Evolutionary conservation across 805 yeast species (phyloP), one percentile per base, ranked within the genome.

Genomic region (Starmerella vitae): DNA sequence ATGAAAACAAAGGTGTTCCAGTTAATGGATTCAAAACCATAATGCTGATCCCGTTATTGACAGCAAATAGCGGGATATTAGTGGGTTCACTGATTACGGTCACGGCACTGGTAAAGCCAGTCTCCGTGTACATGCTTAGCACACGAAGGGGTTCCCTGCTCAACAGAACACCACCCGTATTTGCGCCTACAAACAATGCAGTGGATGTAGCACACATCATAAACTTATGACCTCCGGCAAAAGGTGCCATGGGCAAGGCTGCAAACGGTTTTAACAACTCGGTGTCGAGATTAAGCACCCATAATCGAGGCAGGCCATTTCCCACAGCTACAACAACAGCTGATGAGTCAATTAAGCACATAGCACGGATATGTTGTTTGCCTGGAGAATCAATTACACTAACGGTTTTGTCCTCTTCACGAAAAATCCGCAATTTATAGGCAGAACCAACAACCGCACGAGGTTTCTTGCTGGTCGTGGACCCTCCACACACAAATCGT

Each of bases 341-440:
- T 17, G 4, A 6, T 7, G 5, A 26, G 28, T 21, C 19, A 27
- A 18, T 34, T 4, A 18, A n/a, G 24, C 41, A 38, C 28, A 45
- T 20, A 6, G 38, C 38, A 4, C 40, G 39, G 21, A 44, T 34
- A 14, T 28, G 20, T 22, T 37, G 41, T 26, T 38, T 24, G 12
- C 29, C 42, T 3, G 42, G 40, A n/a, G 39, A 25, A 17, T 38
- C 40, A 9, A 44, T 30, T 6, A 44, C 38, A 5, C 26, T 5
- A 14, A 18, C 19, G 13, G 27, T 21, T 20, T 20, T 21, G 13
- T 13, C 17, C 5, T 20, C 15, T 21, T 37, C 33, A 15, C 19
- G 28, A 17, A 39, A 19, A n/a, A 39, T 30, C 12, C 50, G 42
- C n/a, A 46, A 21, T 28, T 46, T 46, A 34, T 46, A 46, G 12